Evolutionary conservation across 2,329 filamentous ascomycete species (phyloP).

Genomic region (Sclerotinia subarctica): DNA sequence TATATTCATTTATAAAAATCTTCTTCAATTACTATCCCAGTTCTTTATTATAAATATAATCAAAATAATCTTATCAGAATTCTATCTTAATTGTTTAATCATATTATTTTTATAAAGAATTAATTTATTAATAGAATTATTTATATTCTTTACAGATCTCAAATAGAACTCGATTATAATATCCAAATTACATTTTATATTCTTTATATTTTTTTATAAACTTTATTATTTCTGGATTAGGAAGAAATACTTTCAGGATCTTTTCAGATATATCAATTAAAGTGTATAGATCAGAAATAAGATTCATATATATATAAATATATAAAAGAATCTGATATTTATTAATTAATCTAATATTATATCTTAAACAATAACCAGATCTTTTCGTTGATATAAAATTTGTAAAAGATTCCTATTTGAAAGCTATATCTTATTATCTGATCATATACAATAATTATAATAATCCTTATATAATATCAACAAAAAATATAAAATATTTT

Average conservation of each 20-base stretch:
- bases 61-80: background rate
- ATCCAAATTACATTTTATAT: background rate
- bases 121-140: background rate
- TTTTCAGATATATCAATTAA: background rate
- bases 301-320: conserved; percentile 1
- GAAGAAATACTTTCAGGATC: background rate
- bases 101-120: background rate
- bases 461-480: background rate
- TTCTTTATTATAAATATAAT: background rate
- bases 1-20: background rate
- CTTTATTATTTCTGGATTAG: background rate
- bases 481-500: background rate
- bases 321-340: background rate
- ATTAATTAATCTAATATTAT: background rate
- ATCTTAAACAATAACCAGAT: background rate
- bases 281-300: background rate
- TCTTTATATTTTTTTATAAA: background rate
- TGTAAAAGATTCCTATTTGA: background rate
- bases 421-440: background rate
- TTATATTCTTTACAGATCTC: background rate
- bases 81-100: background rate
- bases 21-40: background rate
- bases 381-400: background rate
- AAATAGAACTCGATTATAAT: background rate
- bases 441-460: background rate